These are phyloP conservation scores for Lineolata rhizophorae DNA, from an alignment of 495 filamentous ascomycete genomes.

Conservation along the genomic window DNA sequence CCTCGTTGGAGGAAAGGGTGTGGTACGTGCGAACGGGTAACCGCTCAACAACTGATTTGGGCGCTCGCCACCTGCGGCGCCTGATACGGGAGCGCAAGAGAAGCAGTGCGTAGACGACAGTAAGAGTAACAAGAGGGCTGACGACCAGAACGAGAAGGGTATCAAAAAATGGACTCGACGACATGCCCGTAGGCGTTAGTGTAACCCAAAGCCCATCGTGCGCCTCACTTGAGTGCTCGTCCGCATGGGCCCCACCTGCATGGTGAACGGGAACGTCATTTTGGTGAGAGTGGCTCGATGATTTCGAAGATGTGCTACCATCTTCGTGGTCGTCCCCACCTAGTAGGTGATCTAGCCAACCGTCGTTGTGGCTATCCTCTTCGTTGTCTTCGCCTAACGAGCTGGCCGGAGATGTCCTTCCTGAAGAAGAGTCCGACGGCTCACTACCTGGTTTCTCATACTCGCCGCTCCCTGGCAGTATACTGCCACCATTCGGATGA, in stretches of 20 bases:
- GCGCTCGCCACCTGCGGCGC: constrained; percentile 79
- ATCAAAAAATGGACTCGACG: constrained; percentile 88
- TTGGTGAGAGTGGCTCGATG: no score
- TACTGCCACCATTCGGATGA: constrained; percentile 38
- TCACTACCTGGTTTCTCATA: constrained; percentile 26
- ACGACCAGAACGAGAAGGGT: constrained; percentile 83
- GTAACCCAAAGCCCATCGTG: constrained; percentile 90
- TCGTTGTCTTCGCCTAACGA: not conserved
- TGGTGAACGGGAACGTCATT: constrained; percentile 1
- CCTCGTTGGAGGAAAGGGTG: constrained; percentile 42
- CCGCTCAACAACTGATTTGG: constrained; percentile 83
- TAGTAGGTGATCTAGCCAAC: no score
- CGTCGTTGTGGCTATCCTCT: not conserved
- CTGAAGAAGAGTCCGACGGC: constrained; percentile 3
- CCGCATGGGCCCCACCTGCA: constrained; percentile 2
- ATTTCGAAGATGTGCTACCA: no score
- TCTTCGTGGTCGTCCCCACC: no score
- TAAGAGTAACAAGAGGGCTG: constrained; percentile 77
- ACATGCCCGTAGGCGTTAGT: constrained; percentile 72
- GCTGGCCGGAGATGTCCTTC: no score
- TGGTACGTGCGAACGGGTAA: constrained; percentile 93
- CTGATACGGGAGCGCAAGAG: constrained; percentile 76
- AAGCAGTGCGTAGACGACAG: constrained; percentile 78
- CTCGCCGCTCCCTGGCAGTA: constrained; percentile 59
- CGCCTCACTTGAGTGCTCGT: constrained; percentile 17